These are phyloP conservation scores for Drechslerella dactyloides DNA, from an alignment of 2,329 filamentous ascomycete species.

Conservation along the genomic window DNA sequence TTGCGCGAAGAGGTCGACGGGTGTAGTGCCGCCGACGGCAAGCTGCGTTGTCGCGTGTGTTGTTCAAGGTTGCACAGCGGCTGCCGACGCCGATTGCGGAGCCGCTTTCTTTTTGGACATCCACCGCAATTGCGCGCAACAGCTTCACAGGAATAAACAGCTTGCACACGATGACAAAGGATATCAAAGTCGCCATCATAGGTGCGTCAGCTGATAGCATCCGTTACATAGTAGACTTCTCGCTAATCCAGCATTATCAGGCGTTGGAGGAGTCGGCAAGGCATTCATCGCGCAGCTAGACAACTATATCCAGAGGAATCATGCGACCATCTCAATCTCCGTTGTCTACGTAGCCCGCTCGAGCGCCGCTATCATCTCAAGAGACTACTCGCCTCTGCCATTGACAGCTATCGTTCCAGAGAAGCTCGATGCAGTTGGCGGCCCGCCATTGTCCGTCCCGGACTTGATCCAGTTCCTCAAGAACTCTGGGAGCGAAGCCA, in stretches of 20 bases:
- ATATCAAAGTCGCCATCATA: slow-evolving; percentile 49
- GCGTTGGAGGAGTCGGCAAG: slow-evolving; percentile 90
- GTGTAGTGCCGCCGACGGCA: no score
- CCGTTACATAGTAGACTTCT: background rate
- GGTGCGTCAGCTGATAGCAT: slow-evolving; percentile 29
- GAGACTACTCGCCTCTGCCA: slow-evolving; percentile 72
- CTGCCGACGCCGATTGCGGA: slow-evolving; percentile 38
- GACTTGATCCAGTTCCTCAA: slow-evolving; percentile 75
- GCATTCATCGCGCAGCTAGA: slow-evolving; percentile 83
- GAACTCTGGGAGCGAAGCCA: slow-evolving; percentile 75
- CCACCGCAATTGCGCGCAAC: slow-evolving; percentile 16
- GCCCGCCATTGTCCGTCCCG: slow-evolving; percentile 70
- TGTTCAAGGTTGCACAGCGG: slow-evolving; percentile 48
- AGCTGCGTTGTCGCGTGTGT: slow-evolving; percentile 35
- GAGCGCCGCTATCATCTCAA: slow-evolving; percentile 78
- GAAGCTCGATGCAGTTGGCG: slow-evolving; percentile 69
- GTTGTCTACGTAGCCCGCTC: slow-evolving; percentile 87
- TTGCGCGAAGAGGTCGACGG: background rate
- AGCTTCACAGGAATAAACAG: slow-evolving; percentile 3
- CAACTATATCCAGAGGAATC: slow-evolving; percentile 66
- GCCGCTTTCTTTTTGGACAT: slow-evolving; percentile 20
- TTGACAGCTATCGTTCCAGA: slow-evolving; percentile 67
- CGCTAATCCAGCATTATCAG: slow-evolving; percentile 60
- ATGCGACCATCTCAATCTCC: slow-evolving; percentile 72
- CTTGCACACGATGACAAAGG: slow-evolving; percentile 33